Evolutionary conservation across 768 basidiomycete genomes (phyloP).

Genomic region (Russula abietina): DNA sequence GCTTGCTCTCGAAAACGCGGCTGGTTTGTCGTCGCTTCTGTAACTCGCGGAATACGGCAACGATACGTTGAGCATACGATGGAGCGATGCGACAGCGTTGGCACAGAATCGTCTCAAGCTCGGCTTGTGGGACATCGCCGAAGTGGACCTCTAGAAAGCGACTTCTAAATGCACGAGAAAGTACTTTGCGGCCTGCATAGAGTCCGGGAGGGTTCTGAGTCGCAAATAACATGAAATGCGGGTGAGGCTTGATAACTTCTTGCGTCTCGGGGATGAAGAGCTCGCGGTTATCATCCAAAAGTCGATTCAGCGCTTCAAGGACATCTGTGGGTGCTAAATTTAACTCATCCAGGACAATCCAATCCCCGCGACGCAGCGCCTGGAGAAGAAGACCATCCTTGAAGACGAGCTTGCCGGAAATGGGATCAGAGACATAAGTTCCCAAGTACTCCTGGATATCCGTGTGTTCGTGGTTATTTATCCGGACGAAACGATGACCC

Average conservation of each 20-base stretch:
- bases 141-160: constrained; percentile 98
- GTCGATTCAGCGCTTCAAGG: constrained; percentile 90
- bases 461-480: constrained; percentile 99
- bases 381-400: constrained; percentile 91
- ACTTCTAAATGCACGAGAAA: constrained; percentile 94
- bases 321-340: constrained; percentile 98
- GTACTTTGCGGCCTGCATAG: constrained; percentile 89
- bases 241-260: constrained; percentile 88
- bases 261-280: constrained; percentile 93
- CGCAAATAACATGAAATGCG: constrained; percentile 96
- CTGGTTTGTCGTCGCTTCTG: constrained; percentile 87
- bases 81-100: constrained; percentile 90
- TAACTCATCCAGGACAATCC: constrained; percentile 97
- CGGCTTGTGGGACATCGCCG: constrained; percentile 89
- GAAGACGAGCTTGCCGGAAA: constrained; percentile 90
- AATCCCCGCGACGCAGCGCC: constrained; percentile 85
- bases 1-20: constrained; percentile 95
- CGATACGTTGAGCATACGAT: constrained; percentile 86
- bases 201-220: constrained; percentile 97
- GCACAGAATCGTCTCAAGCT: constrained; percentile 90
- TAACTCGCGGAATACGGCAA: constrained; percentile 85
- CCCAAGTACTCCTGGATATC: constrained; percentile 99
- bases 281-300: constrained; percentile 96
- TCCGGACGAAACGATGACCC: constrained; percentile 92
- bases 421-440: constrained; percentile 88